A percentile compares a stretch with the other conserved stretches of the same genome.
phyloP scores from a whole-genome alignment of 2,329 filamentous ascomycete species.

The Pseudocercospora eumusae region DNA sequence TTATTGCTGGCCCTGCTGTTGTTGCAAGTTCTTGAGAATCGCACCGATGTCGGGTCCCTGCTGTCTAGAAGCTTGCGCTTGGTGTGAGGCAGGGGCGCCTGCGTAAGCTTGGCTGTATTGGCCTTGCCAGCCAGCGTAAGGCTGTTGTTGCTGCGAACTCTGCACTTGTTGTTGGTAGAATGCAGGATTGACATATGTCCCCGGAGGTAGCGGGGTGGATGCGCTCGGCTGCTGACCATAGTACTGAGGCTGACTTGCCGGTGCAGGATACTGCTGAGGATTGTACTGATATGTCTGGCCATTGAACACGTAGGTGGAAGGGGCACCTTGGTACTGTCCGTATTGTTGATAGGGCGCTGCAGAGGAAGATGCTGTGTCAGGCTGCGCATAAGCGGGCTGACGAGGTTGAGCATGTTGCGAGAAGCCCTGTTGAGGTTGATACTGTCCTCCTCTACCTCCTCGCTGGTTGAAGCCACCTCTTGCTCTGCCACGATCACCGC shows the following conservation, averaged over 20 bases:
- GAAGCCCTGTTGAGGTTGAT: constrained; percentile 21
- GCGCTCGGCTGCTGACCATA: not conserved
- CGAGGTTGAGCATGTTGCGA: constrained; percentile 34
- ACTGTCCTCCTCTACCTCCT: constrained; percentile 12
- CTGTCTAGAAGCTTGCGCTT: constrained; percentile 9
- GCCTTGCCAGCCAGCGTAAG: constrained; percentile 3
- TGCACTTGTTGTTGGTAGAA: constrained; percentile 18
- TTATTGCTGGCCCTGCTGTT: constrained; percentile 2
- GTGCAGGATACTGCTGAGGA: constrained; percentile 5
- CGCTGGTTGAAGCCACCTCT: constrained; percentile 25
- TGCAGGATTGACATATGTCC: constrained; percentile 18
- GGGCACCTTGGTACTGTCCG: constrained; percentile 50
- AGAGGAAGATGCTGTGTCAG: constrained; percentile 13
- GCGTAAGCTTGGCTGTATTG: constrained; percentile 3
- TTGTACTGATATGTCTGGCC: constrained; percentile 41
- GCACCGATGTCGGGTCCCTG: constrained; percentile 12
- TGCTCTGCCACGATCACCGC: constrained; percentile 19
- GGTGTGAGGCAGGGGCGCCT: not conserved
- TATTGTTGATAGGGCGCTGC: constrained; percentile 52
- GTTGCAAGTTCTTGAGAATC: constrained; percentile 13
- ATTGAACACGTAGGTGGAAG: constrained; percentile 94
- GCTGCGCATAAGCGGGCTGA: constrained; percentile 28
- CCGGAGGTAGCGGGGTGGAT: constrained; percentile 8
- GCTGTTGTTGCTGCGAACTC: constrained; percentile 15
- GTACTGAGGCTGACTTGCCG: not conserved